Percentiles rank a stretch among this genome's conserved stretches.
These are phyloP conservation scores for Phytophthora podocarpi DNA, from an alignment of 352 stramenopile species.

Conservation along the genomic window DNA sequence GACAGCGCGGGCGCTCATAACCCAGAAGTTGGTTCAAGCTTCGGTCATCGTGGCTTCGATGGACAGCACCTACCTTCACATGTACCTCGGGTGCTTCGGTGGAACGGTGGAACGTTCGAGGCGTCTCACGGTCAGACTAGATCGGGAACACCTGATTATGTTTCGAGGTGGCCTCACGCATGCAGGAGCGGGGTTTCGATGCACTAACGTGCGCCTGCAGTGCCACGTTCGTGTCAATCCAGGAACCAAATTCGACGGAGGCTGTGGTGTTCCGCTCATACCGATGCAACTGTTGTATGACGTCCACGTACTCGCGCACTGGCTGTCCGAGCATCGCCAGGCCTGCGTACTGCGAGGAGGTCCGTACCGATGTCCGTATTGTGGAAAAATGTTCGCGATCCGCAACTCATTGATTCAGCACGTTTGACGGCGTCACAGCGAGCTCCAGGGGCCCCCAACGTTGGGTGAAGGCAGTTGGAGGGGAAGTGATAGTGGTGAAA, in stretches of 20 bases:
- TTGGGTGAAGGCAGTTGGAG: neutral
- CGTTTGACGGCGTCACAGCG: neutral
- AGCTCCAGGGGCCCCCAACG: neutral
- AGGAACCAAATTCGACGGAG: neutral
- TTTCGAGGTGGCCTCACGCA: conserved; percentile 3
- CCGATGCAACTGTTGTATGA: neutral
- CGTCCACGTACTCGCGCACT: neutral
- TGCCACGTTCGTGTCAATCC: neutral
- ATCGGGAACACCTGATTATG: neutral
- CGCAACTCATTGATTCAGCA: conserved; percentile 5
- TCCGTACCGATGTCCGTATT: neutral
- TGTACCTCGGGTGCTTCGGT: neutral
- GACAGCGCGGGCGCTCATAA: neutral
- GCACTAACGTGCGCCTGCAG: neutral
- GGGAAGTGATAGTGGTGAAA: neutral
- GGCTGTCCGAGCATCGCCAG: neutral
- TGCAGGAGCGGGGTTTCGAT: neutral
- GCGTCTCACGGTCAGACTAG: neutral
- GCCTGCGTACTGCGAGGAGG: neutral
- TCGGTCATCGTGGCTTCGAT: neutral
- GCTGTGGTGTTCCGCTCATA: neutral
- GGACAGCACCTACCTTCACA: neutral
- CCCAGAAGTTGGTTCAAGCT: neutral
- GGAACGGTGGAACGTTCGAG: neutral
- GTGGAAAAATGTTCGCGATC: neutral